Evolutionary conservation across 2,329 filamentous ascomycete species (phyloP), one percentile per base, ranked within the genome.

Genomic region (Exophiala sp.): DNA sequence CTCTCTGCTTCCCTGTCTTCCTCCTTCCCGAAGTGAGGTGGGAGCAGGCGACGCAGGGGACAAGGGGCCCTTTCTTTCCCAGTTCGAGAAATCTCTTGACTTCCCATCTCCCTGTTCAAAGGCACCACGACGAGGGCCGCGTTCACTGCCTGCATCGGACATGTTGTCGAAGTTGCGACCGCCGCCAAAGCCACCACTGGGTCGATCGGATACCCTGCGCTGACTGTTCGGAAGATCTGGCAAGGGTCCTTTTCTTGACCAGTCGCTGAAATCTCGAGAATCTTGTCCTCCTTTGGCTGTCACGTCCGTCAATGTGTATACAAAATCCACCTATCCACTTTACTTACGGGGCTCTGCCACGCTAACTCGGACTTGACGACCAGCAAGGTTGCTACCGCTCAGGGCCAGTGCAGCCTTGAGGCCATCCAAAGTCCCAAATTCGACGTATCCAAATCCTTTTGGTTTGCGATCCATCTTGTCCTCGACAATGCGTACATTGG

Each of bases 371-470:
- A 99, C 91, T 68, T 86, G 88, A 64, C 94, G 87, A 64, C 91
- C 91, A 71, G 95, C 87, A 72, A 97, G 91, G 55, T 83, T 85
- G 57, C 84, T 79, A 65, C 90, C 89, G 66, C 91, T 91, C 60
- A 94, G 81, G 55, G 85, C 83, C 61, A 99, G 81, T 52, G 94
- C 94, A 74, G 91, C 87, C 78, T 95, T 95, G 67, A 99, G 78
- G 55, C 92, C 92, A 46, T 97, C 92, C 41, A 94, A 76, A 47
- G 84, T 86, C 62, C 80, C 84, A 67, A 99, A 99, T 72, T 99
- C 94, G 62, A 95, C 92, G 71, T 99, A 99, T 58, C 92, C 94
- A 67, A 99, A 99, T 45, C 94, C 94, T 79, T 99, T 99, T 62
- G 94, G 94, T 68, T 91, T 91, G 72, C 87, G 85, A 69, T 94